phyloP scores from a whole-genome alignment of 306 rosid species.

The Ceratonia siliqua region DNA sequence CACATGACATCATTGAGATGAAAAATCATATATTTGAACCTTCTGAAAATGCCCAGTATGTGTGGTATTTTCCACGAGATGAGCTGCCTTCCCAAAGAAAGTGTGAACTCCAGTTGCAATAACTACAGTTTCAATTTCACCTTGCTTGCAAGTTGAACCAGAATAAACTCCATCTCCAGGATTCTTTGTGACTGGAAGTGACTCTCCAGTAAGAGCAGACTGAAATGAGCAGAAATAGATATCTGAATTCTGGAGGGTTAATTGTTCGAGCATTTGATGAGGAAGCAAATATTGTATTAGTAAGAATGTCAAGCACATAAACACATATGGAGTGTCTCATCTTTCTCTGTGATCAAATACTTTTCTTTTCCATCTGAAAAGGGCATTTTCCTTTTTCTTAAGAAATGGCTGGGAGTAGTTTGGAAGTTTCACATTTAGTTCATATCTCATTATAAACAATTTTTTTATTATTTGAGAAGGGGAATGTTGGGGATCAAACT shows the following conservation, averaged over 20 bases:
- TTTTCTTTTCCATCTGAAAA: too few species aligned
- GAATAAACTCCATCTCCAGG: constrained; percentile 51
- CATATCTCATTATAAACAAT: neutral
- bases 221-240: neutral
- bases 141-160: constrained; percentile 50
- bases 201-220: constrained; percentile 54
- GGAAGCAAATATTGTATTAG: neutral
- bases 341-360: too few species aligned
- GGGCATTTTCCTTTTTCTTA: neutral
- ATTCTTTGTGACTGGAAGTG: constrained; percentile 46
- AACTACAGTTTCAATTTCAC: constrained; percentile 49
- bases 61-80: constrained; percentile 49
- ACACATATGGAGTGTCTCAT: neutral
- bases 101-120: constrained; percentile 55
- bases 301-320: neutral
- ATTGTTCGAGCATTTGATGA: neutral
- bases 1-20: neutral
- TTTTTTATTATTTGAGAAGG: too few species aligned
- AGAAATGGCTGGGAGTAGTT: neutral
- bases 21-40: constrained; percentile 19
- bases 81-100: constrained; percentile 53
- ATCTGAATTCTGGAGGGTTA: neutral
- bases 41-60: constrained; percentile 51
- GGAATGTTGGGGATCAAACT: too few species aligned
- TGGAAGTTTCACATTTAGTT: neutral